These are phyloP conservation scores for Ceratorhiza oryzae-sativae DNA, from an alignment of 1,284 basidiomycete species.

Conservation along the genomic window DNA sequence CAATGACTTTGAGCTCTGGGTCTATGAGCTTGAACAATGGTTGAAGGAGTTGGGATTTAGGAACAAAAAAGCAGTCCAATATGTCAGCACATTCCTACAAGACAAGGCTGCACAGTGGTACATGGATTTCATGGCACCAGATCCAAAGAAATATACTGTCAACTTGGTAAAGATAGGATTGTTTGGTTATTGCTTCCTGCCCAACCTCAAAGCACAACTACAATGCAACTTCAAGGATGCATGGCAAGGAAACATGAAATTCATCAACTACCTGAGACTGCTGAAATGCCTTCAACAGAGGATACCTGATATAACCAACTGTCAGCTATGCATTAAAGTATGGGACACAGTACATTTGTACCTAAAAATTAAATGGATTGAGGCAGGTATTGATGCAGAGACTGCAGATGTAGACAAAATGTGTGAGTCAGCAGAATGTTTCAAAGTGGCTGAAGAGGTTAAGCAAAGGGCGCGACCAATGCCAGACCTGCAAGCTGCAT, in stretches of 20 bases:
- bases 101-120: slow-evolving; percentile 21
- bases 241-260: slow-evolving; percentile 41
- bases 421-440: slow-evolving; percentile 22
- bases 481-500: neutral
- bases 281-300: slow-evolving; percentile 3
- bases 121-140: slow-evolving; percentile 24
- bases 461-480: neutral
- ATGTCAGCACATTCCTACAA: slow-evolving; percentile 19
- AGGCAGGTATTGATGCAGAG: slow-evolving; percentile 26
- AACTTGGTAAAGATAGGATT: slow-evolving; percentile 42
- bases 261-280: slow-evolving; percentile 45
- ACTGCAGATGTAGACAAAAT: neutral
- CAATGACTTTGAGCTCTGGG: slow-evolving; percentile 28
- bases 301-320: slow-evolving; percentile 8
- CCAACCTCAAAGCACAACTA: slow-evolving; percentile 49
- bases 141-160: slow-evolving; percentile 2
- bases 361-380: slow-evolving; percentile 29
- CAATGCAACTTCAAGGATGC: slow-evolving; percentile 40
- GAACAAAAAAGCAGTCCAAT: neutral
- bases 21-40: slow-evolving; percentile 23
- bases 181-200: slow-evolving; percentile 58
- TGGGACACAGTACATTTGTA: slow-evolving; percentile 36
- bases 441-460: slow-evolving; percentile 1
- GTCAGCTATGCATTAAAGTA: neutral
- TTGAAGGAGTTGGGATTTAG: neutral